Conservation (phyloP, 495 filamentous ascomycete genomes). For the Parathielavia appendiculata region DNA sequence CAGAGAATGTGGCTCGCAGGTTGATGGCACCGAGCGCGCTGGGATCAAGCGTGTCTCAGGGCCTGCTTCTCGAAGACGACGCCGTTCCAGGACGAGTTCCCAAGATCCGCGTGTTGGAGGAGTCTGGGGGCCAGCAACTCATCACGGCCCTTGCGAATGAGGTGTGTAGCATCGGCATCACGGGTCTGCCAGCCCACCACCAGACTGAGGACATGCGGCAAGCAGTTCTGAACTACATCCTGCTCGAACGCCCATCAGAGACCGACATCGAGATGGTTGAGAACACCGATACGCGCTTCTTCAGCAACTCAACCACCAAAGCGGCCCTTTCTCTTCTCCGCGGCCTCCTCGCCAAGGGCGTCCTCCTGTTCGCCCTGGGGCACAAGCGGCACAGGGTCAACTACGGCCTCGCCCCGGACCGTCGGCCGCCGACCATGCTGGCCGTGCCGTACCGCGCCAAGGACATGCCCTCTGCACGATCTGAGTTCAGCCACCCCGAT, state of each 20-base stretch:
- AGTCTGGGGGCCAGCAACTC: conserved; percentile 31
- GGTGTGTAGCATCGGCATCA: conserved; percentile 39
- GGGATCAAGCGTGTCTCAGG: not conserved
- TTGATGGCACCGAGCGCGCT: conserved; percentile 33
- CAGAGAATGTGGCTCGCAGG: conserved; percentile 22
- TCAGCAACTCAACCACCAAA: conserved; percentile 28
- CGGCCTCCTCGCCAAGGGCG: conserved; percentile 54
- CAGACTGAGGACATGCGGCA: conserved; percentile 34
- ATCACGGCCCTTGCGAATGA: conserved; percentile 27
- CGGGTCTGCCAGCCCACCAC: conserved; percentile 37
- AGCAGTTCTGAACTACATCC: conserved; percentile 44
- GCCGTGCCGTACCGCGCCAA: conserved; percentile 70
- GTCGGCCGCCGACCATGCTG: conserved; percentile 43
- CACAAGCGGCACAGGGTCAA: conserved; percentile 63
- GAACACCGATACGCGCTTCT: conserved; percentile 34
- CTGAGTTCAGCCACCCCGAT: conserved; percentile 74
- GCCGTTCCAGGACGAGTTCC: conserved; percentile 29
- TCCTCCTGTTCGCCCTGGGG: conserved; percentile 51
- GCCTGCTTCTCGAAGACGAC: conserved; percentile 13
- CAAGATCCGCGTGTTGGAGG: conserved; percentile 39
- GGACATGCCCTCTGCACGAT: conserved; percentile 53
- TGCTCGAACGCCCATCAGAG: conserved; percentile 26
- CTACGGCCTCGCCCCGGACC: conserved; percentile 52
- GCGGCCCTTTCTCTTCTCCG: conserved; percentile 50
- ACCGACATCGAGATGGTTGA: conserved; percentile 31